Conservation (phyloP, 805 yeast genomes). For the Ogataea methylovora region DNA sequence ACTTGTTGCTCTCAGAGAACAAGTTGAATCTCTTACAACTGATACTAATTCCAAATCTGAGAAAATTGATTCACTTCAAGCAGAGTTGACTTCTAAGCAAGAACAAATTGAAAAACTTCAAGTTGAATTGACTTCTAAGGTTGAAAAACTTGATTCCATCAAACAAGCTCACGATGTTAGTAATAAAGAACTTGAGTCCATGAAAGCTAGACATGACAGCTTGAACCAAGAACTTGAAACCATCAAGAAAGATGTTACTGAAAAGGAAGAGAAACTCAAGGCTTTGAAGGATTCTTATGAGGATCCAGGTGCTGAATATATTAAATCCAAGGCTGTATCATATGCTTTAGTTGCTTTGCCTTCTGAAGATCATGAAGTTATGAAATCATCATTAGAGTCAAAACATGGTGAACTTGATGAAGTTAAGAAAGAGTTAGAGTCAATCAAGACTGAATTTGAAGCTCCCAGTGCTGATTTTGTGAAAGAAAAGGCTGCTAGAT, state of each 20-base stretch:
- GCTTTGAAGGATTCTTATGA: no score
- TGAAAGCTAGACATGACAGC: no score
- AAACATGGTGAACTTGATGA: not conserved
- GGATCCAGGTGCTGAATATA: slow-evolving; percentile 4
- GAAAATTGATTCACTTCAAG: not conserved
- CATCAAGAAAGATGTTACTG: slow-evolving; percentile 4
- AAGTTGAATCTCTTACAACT: slow-evolving; percentile 6
- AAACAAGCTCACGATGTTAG: no score
- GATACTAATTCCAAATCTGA: slow-evolving; percentile 1
- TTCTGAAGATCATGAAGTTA: not conserved
- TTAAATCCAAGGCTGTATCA: slow-evolving; percentile 20
- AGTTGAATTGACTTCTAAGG: slow-evolving; percentile 4
- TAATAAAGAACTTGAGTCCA: no score
- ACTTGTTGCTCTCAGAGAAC: slow-evolving; percentile 6
- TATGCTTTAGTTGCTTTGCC: not conserved
- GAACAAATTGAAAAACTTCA: slow-evolving; percentile 6
- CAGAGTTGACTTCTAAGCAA: slow-evolving; percentile 4
- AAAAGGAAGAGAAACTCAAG: not conserved
- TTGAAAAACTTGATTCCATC: no score
- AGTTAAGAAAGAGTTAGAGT: slow-evolving; percentile 1
- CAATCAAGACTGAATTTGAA: not conserved
- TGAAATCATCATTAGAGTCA: slow-evolving; percentile 1
- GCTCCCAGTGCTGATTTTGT: slow-evolving; percentile 7
- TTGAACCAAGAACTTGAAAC: not conserved
- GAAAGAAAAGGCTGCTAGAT: slow-evolving; percentile 19